Percentiles rank a stretch among this genome's conserved stretches.
phyloP scores from a whole-genome alignment of 176 grass and related monocot genomes.

The Cenchrus fungigraminus region DNA sequence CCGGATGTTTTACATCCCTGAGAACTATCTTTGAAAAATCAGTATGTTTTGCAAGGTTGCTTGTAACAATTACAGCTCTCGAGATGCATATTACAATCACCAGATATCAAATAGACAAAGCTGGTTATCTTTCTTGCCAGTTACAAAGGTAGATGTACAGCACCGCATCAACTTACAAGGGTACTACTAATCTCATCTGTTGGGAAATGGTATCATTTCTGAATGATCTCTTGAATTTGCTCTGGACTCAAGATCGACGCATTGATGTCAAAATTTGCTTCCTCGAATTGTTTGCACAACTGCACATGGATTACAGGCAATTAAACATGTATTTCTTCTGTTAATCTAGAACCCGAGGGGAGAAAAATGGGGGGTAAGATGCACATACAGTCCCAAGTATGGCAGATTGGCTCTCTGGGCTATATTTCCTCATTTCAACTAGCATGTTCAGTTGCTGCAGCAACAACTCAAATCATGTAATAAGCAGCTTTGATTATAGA shows the following conservation, averaged over 20 bases:
- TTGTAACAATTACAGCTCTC: neutral
- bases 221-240: constrained; percentile 55
- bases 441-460: constrained; percentile 80
- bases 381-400: constrained; percentile 57
- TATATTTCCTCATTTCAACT: constrained; percentile 63
- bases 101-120: neutral
- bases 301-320: constrained; percentile 40
- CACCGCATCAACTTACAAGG: neutral
- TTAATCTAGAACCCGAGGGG: neutral
- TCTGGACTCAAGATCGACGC: constrained; percentile 52
- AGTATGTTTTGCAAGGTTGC: neutral
- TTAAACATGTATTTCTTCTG: neutral
- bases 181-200: constrained; percentile 2
- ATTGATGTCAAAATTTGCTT: constrained; percentile 63
- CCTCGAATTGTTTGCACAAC: constrained; percentile 58
- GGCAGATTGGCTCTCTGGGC: constrained; percentile 58
- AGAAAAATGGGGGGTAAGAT: constrained; percentile 1
- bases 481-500: neutral
- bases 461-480: neutral
- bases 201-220: constrained; percentile 19
- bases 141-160: neutral
- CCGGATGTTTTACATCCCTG: neutral
- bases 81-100: neutral
- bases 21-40: neutral
- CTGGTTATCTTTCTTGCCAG: neutral